Evolutionary conservation across 805 yeast genomes (phyloP).

Genomic region (Blastobotrys attinorum): DNA sequence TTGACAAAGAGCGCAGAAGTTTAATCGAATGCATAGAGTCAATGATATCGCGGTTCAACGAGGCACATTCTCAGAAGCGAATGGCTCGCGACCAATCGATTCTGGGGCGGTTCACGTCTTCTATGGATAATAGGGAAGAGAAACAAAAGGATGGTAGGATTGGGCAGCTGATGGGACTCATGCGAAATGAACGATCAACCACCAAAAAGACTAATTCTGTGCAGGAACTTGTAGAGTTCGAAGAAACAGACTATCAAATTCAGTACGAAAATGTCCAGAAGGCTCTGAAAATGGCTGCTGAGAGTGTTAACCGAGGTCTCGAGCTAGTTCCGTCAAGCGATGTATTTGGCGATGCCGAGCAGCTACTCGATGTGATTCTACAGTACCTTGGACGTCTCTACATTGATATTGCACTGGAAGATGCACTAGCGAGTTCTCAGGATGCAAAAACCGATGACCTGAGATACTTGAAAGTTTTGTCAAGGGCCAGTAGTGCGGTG

Average conservation of each 20-base stretch:
- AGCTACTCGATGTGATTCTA: slow-evolving; percentile 57
- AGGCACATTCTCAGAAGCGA: slow-evolving; percentile 32
- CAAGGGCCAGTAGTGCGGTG: slow-evolving; percentile 50
- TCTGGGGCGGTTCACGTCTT: slow-evolving; percentile 16
- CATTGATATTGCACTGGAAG: slow-evolving; percentile 67
- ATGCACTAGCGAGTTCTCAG: slow-evolving; percentile 38
- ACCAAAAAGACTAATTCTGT: slow-evolving; percentile 1
- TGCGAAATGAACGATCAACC: slow-evolving; percentile 12
- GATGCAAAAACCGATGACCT: slow-evolving; percentile 32
- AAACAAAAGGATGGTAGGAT: slow-evolving; percentile 25
- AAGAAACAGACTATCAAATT: slow-evolving; percentile 21
- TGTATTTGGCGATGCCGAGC: slow-evolving; percentile 54
- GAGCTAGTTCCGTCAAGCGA: slow-evolving; percentile 52
- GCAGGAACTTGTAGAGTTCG: slow-evolving; percentile 4
- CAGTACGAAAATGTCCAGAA: slow-evolving; percentile 46
- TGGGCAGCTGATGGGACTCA: slow-evolving; percentile 25
- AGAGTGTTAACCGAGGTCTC: slow-evolving; percentile 65
- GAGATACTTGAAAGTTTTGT: slow-evolving; percentile 41
- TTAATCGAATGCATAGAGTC: slow-evolving; percentile 39
- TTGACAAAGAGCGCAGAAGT: slow-evolving; percentile 61
- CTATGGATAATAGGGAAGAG: slow-evolving; percentile 2
- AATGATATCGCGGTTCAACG: slow-evolving; percentile 39
- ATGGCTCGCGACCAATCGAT: slow-evolving; percentile 26
- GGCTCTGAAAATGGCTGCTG: slow-evolving; percentile 63
- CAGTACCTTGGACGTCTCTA: slow-evolving; percentile 67